Base-by-base conservation (phyloP, 306 rosid species). In the Quercus alba region DNA sequence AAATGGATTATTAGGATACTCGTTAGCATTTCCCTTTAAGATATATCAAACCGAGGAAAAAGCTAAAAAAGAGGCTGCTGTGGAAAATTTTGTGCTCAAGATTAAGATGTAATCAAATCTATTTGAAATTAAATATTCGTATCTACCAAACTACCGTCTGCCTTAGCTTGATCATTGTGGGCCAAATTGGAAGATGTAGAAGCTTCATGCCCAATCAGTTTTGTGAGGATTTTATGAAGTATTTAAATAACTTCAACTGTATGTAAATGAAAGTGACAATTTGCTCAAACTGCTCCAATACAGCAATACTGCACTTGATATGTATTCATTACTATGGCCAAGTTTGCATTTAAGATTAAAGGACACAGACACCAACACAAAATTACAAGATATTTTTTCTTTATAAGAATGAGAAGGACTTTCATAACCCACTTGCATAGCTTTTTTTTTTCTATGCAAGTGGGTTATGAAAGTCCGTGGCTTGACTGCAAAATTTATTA, bases 291-390 rank as follows among this genome's bases (percentile, higher is more conserved):
- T 57, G 31, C 30, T 58, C 30, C 64, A 58, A 21, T 58, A 25
- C 26, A 8, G 63, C 66, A 58, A 58, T 58, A 12, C 26, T 21
- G 28, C 63, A n/a, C 28, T 8, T n/a, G 63, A 25, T 17, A 62
- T 3, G 28, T 33, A 25, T 11, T 54, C 80, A 23, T 67, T 20
- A 58, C 83, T 20, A 13, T 44, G 55, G 25, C 59, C 56, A 68
- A 70, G 20, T 64, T 49, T 70, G 35, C 70, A 73, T 57, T 68
- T 58, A 68, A 20, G 56, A 75, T 14, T 0, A 78, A 78, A 83
- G 20, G 61, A 7, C 26, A 70, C 52, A 19, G 51, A 68, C 70
- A 68, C 35, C 30, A 33, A 74, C 23, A 9, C 51, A 35, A 19
- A 8, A 18, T 7, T 9, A 17, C 15, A 35, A 68, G 14, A 18